phyloP scores from a whole-genome alignment of 306 rosid genomes.

The Cucumis melo region DNA sequence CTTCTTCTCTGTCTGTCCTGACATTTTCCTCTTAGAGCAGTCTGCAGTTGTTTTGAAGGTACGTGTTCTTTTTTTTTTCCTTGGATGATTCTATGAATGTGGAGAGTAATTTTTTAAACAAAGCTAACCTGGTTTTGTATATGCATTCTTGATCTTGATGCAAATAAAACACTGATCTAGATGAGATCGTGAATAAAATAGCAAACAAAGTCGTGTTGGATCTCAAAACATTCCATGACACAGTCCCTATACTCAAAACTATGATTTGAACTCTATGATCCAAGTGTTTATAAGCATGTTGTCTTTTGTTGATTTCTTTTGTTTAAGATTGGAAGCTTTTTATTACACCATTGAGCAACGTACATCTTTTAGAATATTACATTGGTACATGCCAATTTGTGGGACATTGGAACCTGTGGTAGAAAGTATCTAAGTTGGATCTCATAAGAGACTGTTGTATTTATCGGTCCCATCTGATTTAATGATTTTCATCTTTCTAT shows the following conservation, averaged over 20 bases:
- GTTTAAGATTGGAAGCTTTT: background rate
- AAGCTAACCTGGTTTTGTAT: background rate
- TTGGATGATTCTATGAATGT: background rate
- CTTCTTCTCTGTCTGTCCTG: background rate
- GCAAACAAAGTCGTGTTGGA: background rate
- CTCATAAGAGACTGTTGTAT: background rate
- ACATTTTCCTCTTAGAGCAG: background rate
- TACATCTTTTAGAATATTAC: background rate
- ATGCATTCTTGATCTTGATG: constrained; percentile 1
- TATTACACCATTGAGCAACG: background rate
- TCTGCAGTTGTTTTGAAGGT: background rate
- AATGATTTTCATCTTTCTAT: background rate
- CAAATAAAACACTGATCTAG: background rate
- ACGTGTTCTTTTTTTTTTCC: background rate
- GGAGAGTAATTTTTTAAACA: background rate
- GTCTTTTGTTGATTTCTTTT: background rate
- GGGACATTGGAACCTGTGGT: background rate
- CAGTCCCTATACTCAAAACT: no score
- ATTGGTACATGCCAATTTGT: background rate
- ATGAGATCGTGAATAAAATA: background rate
- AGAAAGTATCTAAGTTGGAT: background rate
- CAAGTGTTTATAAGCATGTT: no score
- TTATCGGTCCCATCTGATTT: background rate
- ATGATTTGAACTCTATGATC: no score
- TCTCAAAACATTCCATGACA: no score